Percentiles rank a stretch among this genome's conserved stretches.
Evolutionary conservation across 345 rosid species (phyloP).

Genomic region (Litchi chinensis): DNA sequence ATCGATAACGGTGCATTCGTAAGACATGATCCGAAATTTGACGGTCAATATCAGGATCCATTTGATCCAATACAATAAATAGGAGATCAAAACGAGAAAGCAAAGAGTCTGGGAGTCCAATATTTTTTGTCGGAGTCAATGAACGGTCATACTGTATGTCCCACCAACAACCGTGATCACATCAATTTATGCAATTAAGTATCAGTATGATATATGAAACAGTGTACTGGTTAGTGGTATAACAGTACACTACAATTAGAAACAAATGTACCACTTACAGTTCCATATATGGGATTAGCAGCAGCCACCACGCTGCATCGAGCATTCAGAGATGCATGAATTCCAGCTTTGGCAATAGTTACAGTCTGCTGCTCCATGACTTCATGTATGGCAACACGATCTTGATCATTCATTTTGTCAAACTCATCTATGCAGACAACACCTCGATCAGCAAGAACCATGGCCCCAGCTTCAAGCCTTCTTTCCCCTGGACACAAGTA

Average conservation of each 20-base stretch:
- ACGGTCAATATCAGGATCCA: constrained; percentile 95
- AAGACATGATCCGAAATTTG: constrained; percentile 90
- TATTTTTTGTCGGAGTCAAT: constrained; percentile 95
- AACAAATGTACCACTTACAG: constrained; percentile 54
- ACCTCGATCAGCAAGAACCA: constrained; percentile 99
- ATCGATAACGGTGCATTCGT: constrained; percentile 91
- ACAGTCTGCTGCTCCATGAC: constrained; percentile 99
- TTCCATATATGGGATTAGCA: constrained; percentile 99
- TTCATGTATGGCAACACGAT: constrained; percentile 98
- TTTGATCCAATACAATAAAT: constrained; percentile 97
- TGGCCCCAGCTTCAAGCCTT: constrained; percentile 99
- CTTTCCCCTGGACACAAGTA: constrained; percentile 74
- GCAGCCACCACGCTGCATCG: constrained; percentile 99
- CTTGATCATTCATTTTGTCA: constrained; percentile 99
- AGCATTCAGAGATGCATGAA: constrained; percentile 97
- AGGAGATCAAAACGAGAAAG: constrained; percentile 97
- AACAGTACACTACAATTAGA: neutral
- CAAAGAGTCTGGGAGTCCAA: constrained; percentile 99
- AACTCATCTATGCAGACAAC: constrained; percentile 97
- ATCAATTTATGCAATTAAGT: constrained; percentile 7
- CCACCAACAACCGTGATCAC: constrained; percentile 23
- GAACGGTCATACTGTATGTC: constrained; percentile 92
- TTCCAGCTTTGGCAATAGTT: constrained; percentile 98
- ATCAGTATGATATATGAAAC: constrained; percentile 1
- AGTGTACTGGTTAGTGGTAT: neutral